phyloP scores from a whole-genome alignment of 352 stramenopile species.

The Pythium coloratum region DNA sequence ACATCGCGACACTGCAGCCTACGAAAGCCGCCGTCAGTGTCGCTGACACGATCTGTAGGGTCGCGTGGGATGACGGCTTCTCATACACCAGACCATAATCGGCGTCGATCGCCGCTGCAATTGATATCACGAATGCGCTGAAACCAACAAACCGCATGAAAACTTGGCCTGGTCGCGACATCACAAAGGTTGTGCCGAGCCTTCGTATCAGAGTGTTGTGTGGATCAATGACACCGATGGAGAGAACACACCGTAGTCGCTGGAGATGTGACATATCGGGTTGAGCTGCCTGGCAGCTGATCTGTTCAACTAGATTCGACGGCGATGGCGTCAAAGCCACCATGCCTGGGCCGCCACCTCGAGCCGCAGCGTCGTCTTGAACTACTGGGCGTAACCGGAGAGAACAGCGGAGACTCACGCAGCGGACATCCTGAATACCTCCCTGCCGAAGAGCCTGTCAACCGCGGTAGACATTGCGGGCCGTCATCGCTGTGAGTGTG shows the following conservation, averaged over 20 bases:
- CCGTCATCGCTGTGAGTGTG: not conserved
- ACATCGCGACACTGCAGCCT: not conserved
- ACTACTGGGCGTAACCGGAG: not conserved
- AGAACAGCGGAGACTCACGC: not conserved
- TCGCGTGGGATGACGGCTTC: not conserved
- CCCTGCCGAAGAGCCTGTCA: not conserved
- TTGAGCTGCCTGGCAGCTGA: not conserved
- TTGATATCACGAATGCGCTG: not conserved
- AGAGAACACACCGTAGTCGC: not conserved
- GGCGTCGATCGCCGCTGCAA: not conserved
- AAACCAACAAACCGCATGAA: not conserved
- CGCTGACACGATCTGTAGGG: not conserved
- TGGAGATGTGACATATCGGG: not conserved
- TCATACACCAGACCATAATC: not conserved
- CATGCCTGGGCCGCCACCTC: too few relatives aligned
- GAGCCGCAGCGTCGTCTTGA: not conserved
- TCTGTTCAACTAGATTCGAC: not conserved
- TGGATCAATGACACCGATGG: not conserved
- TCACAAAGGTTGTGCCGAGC: not conserved
- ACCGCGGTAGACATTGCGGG: not conserved
- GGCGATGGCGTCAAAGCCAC: not conserved
- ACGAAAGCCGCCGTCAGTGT: not conserved
- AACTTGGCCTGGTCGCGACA: not conserved
- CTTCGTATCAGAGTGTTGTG: not conserved
- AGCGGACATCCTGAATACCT: not conserved